A percentile compares a stretch with the other conserved stretches of the same genome.
These are phyloP conservation scores for Volvariella volvacea DNA, from an alignment of 1,284 basidiomycete genomes.

Conservation along the genomic window DNA sequence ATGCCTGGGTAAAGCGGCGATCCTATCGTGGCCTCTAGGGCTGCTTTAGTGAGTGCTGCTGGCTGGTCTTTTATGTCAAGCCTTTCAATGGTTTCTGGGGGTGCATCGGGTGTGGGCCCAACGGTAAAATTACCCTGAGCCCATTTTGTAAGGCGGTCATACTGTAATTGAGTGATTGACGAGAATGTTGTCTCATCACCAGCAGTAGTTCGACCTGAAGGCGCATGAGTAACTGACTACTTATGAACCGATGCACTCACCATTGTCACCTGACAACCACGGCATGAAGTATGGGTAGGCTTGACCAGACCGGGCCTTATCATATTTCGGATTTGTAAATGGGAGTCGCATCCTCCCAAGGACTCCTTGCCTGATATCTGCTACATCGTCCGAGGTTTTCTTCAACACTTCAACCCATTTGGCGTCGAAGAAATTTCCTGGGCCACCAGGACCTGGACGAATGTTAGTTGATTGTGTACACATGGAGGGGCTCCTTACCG, in stretches of 20 bases:
- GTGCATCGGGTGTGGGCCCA: constrained; percentile 5
- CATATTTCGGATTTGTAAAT: neutral
- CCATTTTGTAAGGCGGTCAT: constrained; percentile 23
- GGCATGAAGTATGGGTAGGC: constrained; percentile 23
- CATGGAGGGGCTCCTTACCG: constrained; percentile 7
- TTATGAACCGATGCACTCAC: constrained; percentile 6
- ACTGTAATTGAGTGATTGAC: constrained; percentile 23
- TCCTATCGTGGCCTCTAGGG: constrained; percentile 24
- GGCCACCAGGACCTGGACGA: constrained; percentile 7
- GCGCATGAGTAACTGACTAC: neutral
- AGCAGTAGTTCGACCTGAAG: neutral
- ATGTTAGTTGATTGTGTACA: neutral
- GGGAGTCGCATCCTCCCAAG: neutral
- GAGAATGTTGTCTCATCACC: constrained; percentile 12
- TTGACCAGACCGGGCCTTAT: constrained; percentile 10
- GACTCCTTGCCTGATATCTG: neutral
- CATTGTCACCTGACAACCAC: constrained; percentile 21
- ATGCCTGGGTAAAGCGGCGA: constrained; percentile 26
- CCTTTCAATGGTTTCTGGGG: constrained; percentile 10
- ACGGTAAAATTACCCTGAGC: constrained; percentile 16
- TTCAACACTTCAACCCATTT: neutral
- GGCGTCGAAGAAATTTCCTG: constrained; percentile 14
- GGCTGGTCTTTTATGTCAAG: constrained; percentile 14
- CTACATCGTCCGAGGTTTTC: neutral
- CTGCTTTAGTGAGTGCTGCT: constrained; percentile 18